Base-by-base conservation (phyloP, 176 grass and related monocot genomes). In the Puya raimondii region DNA sequence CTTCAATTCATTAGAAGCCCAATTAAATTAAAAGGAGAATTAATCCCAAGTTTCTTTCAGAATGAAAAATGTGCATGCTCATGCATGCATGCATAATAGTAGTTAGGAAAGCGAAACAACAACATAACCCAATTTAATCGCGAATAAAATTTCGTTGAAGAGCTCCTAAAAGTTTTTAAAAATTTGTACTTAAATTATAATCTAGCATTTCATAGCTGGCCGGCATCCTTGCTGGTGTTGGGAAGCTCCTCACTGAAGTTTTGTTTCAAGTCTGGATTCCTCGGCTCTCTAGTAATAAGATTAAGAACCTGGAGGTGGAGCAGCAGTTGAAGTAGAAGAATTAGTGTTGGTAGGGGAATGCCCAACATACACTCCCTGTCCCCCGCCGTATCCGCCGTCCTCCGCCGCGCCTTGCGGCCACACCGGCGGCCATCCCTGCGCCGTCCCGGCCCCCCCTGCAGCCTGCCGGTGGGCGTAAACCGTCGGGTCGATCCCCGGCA, bases 401-500 rank as follows among this genome's bases (percentile, higher is more conserved):
- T 77, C 75, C 4, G 17, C 50, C 53, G 49, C 0, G 10, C 50
- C 64, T 25, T 48, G 66, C 17, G 68, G 75, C 75, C 75, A 77
- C 66, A 77, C 27, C 9, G 65, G 65, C 66, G 56, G 75, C 75
- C 75, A 77, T 12, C 65, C 75, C 47, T 76, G 73, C 64, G 73
- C 49, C 29, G 29, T 33, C 29, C 29, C 65, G 48, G 75, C 53
- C 75, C 59, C 17, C 53, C 75, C 53, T 75, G 73, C 64, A 4
- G 73, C 49, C 50, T 23, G 23, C 7, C 20, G 75, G n/a, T 77
- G 75, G 17, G 63, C 53, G 33, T 77, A 77, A 29, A 69, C 61
- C 0, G 52, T 22, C 4, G 73, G 73, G 10, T 76, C 73, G 1
- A 76, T 76, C 12, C 49, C 75, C 9, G 72, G 47, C 58, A 72